Conservation (phyloP, 495 filamentous ascomycete species). For the Niebla homalea region DNA sequence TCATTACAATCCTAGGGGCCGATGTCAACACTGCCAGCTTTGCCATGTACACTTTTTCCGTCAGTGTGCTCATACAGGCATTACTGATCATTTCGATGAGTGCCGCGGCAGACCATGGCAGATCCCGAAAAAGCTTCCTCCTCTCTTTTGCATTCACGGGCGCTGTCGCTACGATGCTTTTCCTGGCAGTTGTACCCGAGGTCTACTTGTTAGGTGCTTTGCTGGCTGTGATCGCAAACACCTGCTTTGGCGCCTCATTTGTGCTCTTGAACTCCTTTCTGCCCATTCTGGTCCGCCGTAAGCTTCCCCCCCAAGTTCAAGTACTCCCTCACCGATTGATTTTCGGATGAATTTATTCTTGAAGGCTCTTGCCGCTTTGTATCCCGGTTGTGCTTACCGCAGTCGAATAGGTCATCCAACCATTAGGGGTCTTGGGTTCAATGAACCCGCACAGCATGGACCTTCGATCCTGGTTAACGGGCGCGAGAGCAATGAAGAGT, state of each 20-base stretch:
- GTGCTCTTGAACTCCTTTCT: slow-evolving; percentile 76
- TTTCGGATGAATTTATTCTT: background rate
- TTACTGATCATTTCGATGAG: slow-evolving; percentile 89
- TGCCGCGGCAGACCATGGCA: slow-evolving; percentile 89
- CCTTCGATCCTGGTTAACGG: too few relatives aligned
- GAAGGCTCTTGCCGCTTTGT: too few relatives aligned
- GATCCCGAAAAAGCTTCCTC: slow-evolving; percentile 77
- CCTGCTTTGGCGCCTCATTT: slow-evolving; percentile 76
- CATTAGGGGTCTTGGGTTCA: background rate
- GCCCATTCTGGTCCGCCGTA: slow-evolving; percentile 66
- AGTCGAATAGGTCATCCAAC: too few relatives aligned
- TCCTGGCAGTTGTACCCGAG: slow-evolving; percentile 59
- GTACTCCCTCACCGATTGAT: background rate
- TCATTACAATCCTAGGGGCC: slow-evolving; percentile 66
- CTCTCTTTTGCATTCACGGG: slow-evolving; percentile 73
- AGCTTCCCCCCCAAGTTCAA: slow-evolving; percentile 35
- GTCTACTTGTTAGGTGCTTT: slow-evolving; percentile 70
- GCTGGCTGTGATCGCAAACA: slow-evolving; percentile 80
- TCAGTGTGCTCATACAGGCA: slow-evolving; percentile 80
- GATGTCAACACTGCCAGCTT: slow-evolving; percentile 95
- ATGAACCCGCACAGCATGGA: background rate
- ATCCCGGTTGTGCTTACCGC: too few relatives aligned
- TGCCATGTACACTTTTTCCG: slow-evolving; percentile 94
- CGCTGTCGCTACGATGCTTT: slow-evolving; percentile 73
- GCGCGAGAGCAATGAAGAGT: slow-evolving; percentile 5